These are phyloP conservation scores for Clarireedia sp. DNA, from an alignment of 2,329 filamentous ascomycete species.

Conservation along the genomic window DNA sequence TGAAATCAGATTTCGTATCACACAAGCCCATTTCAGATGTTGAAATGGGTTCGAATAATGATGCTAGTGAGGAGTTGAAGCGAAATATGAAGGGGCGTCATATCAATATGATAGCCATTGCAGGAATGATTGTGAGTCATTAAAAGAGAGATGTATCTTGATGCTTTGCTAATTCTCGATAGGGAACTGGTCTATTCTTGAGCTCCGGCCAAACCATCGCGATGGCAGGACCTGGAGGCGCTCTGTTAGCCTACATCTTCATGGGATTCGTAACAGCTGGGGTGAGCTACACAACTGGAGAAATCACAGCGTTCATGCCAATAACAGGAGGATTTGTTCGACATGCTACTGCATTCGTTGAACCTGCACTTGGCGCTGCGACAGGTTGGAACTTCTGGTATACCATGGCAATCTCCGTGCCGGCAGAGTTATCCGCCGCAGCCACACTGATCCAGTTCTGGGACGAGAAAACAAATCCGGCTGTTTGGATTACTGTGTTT, in stretches of 20 bases:
- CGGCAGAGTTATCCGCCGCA: constrained; percentile 53
- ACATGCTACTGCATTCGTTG: constrained; percentile 32
- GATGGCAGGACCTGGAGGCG: constrained; percentile 39
- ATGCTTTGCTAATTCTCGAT: background rate
- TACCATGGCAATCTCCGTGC: constrained; percentile 35
- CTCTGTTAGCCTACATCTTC: constrained; percentile 35
- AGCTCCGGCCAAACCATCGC: constrained; percentile 40
- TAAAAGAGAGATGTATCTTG: constrained; percentile 34
- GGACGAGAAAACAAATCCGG: constrained; percentile 48
- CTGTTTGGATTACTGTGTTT: constrained; percentile 35
- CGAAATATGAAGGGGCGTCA: constrained; percentile 41
- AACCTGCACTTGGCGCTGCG: constrained; percentile 31
- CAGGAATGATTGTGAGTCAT: constrained; percentile 42
- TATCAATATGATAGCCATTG: constrained; percentile 36
- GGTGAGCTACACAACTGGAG: constrained; percentile 31
- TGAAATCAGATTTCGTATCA: background rate
- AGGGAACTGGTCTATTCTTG: constrained; percentile 46
- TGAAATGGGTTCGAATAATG: constrained; percentile 4
- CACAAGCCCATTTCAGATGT: background rate
- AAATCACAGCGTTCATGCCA: constrained; percentile 35
- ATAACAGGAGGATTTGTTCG: constrained; percentile 36
- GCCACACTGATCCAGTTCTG: constrained; percentile 57
- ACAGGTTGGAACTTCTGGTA: constrained; percentile 45
- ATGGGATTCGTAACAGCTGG: constrained; percentile 42
- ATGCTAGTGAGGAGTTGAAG: constrained; percentile 29